Base-by-base conservation (phyloP, 495 filamentous ascomycete species). In the Pseudoneurospora amorphoporcata region DNA sequence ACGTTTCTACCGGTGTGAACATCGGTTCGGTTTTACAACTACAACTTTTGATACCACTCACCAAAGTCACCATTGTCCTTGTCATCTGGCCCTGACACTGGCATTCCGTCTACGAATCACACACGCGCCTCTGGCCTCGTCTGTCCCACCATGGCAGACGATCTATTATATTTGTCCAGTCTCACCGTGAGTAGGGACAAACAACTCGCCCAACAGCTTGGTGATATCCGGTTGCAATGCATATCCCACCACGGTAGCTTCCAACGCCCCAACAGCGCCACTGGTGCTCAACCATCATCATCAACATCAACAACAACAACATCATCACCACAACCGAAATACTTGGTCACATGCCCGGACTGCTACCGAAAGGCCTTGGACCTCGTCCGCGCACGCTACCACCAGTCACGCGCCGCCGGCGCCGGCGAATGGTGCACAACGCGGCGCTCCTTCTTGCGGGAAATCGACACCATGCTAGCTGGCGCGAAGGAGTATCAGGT, bases 341-440 rank as follows among this genome's bases (percentile, higher is more conserved):
- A 76, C 41, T 53, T 83, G 16, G 70, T 81, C 70, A 77, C 81
- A 45, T 84, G 83, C 69, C 68, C 79, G 17, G 78, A 79, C 39
- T 84, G 83, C 73, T 84, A 79, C 73, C 74, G 73, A 29, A 75
- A 77, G 47, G 73, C 84, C 32, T 74, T 86, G 17, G 79, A 82
- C 40, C 76, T 79, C 40, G 71, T 83, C 71, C 73, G 79, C 19
- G 73, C 79, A 40, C 79, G 79, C 71, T 84, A 82, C 70, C 73
- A 81, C 17, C 77, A 77, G 7, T 45, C 69, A 38, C n/a, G 53
- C 35, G 69, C 23, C 69, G 73, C 69, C 70, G 19, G 61, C 14
- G 73, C 71, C 39, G 69, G 40, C 5, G 84, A 86, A 75, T 85
- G 84, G 84, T 85, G 84, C 72, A 77, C 82, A 8, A 76, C 78